Evolutionary conservation across 2,329 filamentous ascomycete genomes (phyloP).

Genomic region (Talaromyces pinophilus): DNA sequence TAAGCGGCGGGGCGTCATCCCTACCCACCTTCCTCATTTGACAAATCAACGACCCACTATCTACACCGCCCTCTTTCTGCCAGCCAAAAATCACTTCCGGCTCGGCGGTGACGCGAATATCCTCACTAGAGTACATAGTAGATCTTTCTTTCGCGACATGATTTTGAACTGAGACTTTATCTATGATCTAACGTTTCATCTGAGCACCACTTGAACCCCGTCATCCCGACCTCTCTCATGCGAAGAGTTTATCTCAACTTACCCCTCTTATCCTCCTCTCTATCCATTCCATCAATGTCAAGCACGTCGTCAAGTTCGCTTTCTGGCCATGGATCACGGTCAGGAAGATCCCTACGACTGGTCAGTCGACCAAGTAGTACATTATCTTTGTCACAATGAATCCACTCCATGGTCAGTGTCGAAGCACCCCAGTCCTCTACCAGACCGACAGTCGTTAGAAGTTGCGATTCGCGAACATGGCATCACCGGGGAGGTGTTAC

Average conservation of each 20-base stretch:
- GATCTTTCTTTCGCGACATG: background rate
- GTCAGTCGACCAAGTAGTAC: conserved; percentile 67
- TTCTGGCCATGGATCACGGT: conserved; percentile 29
- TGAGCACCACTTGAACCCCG: background rate
- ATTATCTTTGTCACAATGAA: conserved; percentile 61
- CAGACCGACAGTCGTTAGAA: conserved; percentile 57
- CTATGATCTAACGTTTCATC: background rate
- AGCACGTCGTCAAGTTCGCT: background rate
- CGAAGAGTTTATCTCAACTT: background rate
- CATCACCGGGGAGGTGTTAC: conserved; percentile 64
- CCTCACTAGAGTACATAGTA: background rate
- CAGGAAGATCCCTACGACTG: conserved; percentile 70
- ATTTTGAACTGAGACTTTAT: background rate
- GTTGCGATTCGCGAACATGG: conserved; percentile 60
- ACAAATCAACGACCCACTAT: background rate
- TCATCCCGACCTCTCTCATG: no score
- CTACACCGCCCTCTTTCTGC: conserved; percentile 18
- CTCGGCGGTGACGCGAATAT: conserved; percentile 1
- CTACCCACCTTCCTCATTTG: conserved; percentile 21
- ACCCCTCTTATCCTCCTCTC: background rate
- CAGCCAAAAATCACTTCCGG: conserved; percentile 1
- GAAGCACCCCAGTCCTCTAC: conserved; percentile 42
- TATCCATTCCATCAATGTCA: conserved; percentile 4
- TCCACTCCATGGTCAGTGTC: conserved; percentile 47
- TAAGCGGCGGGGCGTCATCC: conserved; percentile 18